Base-by-base conservation (phyloP, 768 basidiomycete species). In the Lyophyllum atratum region DNA sequence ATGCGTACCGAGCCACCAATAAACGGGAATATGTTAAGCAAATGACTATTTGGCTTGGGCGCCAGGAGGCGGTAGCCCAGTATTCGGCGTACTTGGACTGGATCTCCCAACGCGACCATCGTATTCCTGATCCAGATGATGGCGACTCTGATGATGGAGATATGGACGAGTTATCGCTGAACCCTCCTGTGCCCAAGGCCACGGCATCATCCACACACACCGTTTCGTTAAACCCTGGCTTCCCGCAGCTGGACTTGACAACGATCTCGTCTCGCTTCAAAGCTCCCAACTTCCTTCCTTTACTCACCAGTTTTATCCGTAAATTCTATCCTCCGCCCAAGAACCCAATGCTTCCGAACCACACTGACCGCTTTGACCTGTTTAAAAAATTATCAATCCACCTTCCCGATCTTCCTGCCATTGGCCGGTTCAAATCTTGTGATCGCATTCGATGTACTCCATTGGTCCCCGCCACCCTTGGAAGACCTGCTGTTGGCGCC, bases 1-100 rank as follows among this genome's bases (percentile, higher is more conserved):
- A 66, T 14, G 66, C 62, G 0, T 69, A 65, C 29, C 22, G 60
- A 10, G 61, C 62, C 0, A 63, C 34, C 21, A 73, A 72, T 37
- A 59, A 58, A 49, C 54, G 62, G 2, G 65, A 72, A 39, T 65
- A 68, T 45, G 43, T 63, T 21, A 47, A 45, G 15, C 77, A 77
- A 50, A 79, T 78, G 29, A 31, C 29, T 31, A 11, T 31, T 11
- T 31, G 29, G 29, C 29, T 31, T 11, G 11, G 29, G 11, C 62
- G 68, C 6, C 72, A 72, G 31, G 76, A 78, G 52, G 56, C 59
- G 14, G 54, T 59, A n/a, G 58, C 40, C 17, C 45, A 29, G 24
- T 49, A 45, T 25, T 21, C 52, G 21, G 50, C 57, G 5, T 59
- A 59, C 40, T 31, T 59, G 22, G 52, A 49, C 21, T 56, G 48